These are phyloP conservation scores for Mariannaea sp. DNA, from an alignment of 2,329 filamentous ascomycete species.

Conservation along the genomic window DNA sequence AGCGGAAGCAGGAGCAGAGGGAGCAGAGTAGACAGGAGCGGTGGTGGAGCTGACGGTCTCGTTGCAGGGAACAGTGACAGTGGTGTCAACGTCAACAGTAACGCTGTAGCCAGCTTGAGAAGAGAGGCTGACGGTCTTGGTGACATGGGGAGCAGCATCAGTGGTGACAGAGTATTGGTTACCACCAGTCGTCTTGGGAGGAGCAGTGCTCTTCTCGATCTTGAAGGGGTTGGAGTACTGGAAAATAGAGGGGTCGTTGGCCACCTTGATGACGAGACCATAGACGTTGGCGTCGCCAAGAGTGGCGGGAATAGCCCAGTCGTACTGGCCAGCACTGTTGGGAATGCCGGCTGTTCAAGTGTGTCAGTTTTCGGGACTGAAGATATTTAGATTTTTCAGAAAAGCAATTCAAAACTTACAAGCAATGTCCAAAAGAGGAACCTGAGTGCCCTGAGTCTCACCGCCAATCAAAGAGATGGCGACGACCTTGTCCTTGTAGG, in stretches of 20 bases:
- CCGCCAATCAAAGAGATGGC: conserved; percentile 62
- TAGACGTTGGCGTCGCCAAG: conserved; percentile 56
- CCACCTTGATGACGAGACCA: conserved; percentile 60
- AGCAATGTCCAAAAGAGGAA: conserved; percentile 50
- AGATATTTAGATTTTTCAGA: not conserved
- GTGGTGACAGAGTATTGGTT: conserved; percentile 31
- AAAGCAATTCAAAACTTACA: conserved; percentile 53
- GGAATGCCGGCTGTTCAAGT: conserved; percentile 53
- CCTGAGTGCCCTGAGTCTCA: conserved; percentile 48
- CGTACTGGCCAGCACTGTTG: conserved; percentile 51
- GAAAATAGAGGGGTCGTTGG: conserved; percentile 54
- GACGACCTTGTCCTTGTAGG: conserved; percentile 51
- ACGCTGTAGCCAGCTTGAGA: conserved; percentile 32
- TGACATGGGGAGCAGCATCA: conserved; percentile 24
- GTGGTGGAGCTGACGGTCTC: conserved; percentile 15
- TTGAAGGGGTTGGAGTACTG: conserved; percentile 68
- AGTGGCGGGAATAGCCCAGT: conserved; percentile 55
- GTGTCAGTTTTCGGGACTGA: too few relatives aligned
- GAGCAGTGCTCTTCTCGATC: too few relatives aligned
- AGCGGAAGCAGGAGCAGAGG: conserved; percentile 21
- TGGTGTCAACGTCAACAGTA: conserved; percentile 29
- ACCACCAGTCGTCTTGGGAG: conserved; percentile 28
- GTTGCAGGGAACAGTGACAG: conserved; percentile 14
- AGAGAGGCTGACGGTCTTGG: conserved; percentile 41
- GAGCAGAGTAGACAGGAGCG: conserved; percentile 3